phyloP scores from a whole-genome alignment of 108 stramenopile genomes.

The Seminavis robusta region DNA sequence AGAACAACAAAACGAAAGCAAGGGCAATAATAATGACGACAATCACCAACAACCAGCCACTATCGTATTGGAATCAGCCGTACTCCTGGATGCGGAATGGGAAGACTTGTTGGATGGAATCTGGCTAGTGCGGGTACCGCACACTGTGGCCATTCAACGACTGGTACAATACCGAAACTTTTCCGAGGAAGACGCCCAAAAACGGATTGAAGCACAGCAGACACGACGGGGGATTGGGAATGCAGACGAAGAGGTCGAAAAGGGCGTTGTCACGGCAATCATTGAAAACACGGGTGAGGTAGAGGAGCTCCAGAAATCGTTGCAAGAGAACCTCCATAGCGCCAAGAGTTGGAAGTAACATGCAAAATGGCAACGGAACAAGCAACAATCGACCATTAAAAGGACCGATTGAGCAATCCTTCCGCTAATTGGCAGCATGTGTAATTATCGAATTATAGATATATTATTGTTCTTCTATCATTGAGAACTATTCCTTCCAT shows the following conservation, averaged over 20 bases:
- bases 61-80: constrained; percentile 72
- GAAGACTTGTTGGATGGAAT: constrained; percentile 75
- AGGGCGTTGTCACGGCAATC: constrained; percentile 52
- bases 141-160: constrained; percentile 44
- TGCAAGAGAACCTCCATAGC: too few relatives aligned
- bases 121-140: constrained; percentile 63
- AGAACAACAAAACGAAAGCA: constrained; percentile 2
- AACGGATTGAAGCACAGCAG: constrained; percentile 62
- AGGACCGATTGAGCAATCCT: too few relatives aligned
- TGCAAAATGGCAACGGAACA: too few relatives aligned
- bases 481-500: too few relatives aligned
- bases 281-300: constrained; percentile 61
- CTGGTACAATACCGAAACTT: constrained; percentile 57
- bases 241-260: constrained; percentile 38
- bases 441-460: too few relatives aligned
- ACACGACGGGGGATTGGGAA: constrained; percentile 59
- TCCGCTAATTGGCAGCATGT: too few relatives aligned
- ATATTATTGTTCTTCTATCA: too few relatives aligned
- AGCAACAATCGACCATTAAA: too few relatives aligned
- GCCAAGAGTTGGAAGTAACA: too few relatives aligned
- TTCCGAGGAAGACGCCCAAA: constrained; percentile 52
- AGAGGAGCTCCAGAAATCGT: constrained; percentile 16
- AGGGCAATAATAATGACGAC: neutral
- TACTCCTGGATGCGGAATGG: constrained; percentile 79
- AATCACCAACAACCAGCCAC: constrained; percentile 17